Evolutionary conservation across 192 early-diverging fungal species (phyloP).

Genomic region (Rhizophagus prolifer): DNA sequence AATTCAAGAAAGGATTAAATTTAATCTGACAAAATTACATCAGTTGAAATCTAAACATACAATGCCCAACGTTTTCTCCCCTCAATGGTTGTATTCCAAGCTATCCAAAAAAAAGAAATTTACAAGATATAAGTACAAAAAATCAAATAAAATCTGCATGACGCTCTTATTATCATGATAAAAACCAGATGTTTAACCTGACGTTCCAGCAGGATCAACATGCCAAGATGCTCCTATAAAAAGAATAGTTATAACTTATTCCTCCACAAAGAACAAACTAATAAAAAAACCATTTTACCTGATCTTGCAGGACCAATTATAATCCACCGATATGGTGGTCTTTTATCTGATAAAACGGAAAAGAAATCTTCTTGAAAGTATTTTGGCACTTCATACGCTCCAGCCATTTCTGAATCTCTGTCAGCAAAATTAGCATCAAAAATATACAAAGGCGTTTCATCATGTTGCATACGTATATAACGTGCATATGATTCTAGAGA

Average conservation of each 20-base stretch:
- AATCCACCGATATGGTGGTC: constrained; percentile 49
- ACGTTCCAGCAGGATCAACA: constrained; percentile 43
- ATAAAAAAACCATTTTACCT: constrained; percentile 6
- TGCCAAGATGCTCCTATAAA: constrained; percentile 47
- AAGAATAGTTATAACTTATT: not conserved
- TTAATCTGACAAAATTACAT: no score
- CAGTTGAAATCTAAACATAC: constrained; percentile 32
- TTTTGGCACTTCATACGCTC: constrained; percentile 42
- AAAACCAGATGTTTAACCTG: constrained; percentile 26
- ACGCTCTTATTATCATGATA: no score
- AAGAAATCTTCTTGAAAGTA: constrained; percentile 46
- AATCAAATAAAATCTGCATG: no score
- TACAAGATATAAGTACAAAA: not conserved
- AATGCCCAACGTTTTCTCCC: constrained; percentile 54
- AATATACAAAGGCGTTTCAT: constrained; percentile 46
- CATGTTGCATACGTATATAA: constrained; percentile 37
- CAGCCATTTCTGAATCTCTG: constrained; percentile 32
- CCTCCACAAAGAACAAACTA: not conserved
- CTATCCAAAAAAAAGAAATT: constrained; percentile 1
- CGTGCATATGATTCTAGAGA: constrained; percentile 37
- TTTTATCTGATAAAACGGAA: constrained; percentile 27
- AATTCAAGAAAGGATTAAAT: not conserved
- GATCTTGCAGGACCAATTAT: constrained; percentile 46
- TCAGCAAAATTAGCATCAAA: constrained; percentile 49
- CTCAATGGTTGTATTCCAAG: constrained; percentile 47